Base-by-base conservation (phyloP, 371 early-diverging fungal species). In the Mucor ambiguus region DNA sequence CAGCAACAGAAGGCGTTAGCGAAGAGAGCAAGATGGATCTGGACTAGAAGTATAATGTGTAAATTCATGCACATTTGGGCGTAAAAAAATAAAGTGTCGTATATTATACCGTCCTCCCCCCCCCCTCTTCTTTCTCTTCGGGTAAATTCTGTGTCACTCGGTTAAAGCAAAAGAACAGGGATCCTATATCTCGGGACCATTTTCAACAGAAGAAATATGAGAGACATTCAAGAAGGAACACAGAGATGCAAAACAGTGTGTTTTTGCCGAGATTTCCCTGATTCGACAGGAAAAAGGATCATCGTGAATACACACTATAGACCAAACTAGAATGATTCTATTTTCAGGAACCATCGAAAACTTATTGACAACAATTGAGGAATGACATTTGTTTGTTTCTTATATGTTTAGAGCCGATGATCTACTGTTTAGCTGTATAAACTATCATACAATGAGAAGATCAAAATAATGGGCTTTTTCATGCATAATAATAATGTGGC, bases 401-500 rank as follows among this genome's bases (percentile, higher is more conserved):
- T 28, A 11, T 48, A 9, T 41, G 28, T 24, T 49, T 52, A 6
- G 52, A 52, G 52, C 52, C 28, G 28, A 52, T 52, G 52, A 52
- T 22, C 49, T 49, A 49, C 24, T 24, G 49, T 49, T 49, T 3
- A 4, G 12, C 16, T 49, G 33, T 33, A 49, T 49, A 8, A 4
- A 49, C 16, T 49, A 49, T 49, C 22, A 49, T 24, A 26, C 24
- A 49, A 49, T 49, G 49, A 26, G 49, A 26, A 49, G 26, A 24
- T 52, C 24, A 14, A 52, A 52, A 28, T 52, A 26, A 14, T 49
- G 49, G 11, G 10, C 11, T 48, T 20, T 26, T 48, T 20, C 11
- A 52, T 52, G 52, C 52, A 52, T 52, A 52, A 52, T 52, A 52
- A 26, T 52, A 49, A 49, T 49, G 52, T 26, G 52, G 24, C 52